Evolutionary conservation across 805 yeast genomes (phyloP).

Genomic region (Candida taoyuanica): DNA sequence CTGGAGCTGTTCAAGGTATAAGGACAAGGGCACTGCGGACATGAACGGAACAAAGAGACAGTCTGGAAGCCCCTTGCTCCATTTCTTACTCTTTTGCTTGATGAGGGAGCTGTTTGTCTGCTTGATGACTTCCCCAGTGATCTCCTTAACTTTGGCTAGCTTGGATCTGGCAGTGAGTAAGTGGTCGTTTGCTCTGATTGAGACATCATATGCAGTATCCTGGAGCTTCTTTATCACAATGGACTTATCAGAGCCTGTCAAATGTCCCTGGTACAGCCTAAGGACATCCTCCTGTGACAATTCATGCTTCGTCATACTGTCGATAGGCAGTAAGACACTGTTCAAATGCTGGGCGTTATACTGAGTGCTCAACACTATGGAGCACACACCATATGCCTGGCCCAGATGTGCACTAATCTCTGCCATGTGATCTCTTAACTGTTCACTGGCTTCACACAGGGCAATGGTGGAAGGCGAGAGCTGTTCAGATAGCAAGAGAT

Average conservation of each 20-base stretch:
- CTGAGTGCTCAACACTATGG: slow-evolving; percentile 53
- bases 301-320: slow-evolving; percentile 45
- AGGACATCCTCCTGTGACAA: slow-evolving; percentile 63
- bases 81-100: slow-evolving; percentile 29
- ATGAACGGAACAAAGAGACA: slow-evolving; percentile 63
- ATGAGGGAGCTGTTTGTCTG: slow-evolving; percentile 26
- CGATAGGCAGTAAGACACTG: slow-evolving; percentile 55
- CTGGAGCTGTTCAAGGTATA: slow-evolving; percentile 59
- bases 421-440: slow-evolving; percentile 40
- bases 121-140: slow-evolving; percentile 28
- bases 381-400: slow-evolving; percentile 70
- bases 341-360: slow-evolving; percentile 46
- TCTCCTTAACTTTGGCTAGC: slow-evolving; percentile 37
- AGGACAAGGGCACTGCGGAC: slow-evolving; percentile 59
- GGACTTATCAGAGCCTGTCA: too few relatives aligned
- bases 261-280: slow-evolving; percentile 34
- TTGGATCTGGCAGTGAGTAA: slow-evolving; percentile 62
- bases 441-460: slow-evolving; percentile 42
- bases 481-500: slow-evolving; percentile 49
- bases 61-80: slow-evolving; percentile 53
- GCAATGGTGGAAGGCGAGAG: slow-evolving; percentile 52
- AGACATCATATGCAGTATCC: slow-evolving; percentile 62
- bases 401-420: slow-evolving; percentile 79
- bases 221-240: slow-evolving; percentile 33
- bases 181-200: slow-evolving; percentile 78